phyloP scores from a whole-genome alignment of 106 monocot species.

The Dendrobium officinale region DNA sequence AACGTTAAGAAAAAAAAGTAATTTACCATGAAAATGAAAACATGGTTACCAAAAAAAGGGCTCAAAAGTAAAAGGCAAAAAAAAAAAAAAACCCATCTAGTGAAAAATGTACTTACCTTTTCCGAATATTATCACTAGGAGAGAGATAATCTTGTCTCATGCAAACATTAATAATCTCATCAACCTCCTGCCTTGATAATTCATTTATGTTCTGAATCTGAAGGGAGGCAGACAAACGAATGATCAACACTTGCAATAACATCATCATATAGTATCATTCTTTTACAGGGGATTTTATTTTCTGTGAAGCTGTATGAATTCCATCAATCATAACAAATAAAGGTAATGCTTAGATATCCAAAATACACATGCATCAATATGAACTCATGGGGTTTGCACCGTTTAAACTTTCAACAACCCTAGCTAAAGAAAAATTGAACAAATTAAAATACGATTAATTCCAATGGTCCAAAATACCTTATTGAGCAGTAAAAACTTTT shows the following conservation, averaged over 20 bases:
- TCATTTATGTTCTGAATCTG: slow-evolving; percentile 95
- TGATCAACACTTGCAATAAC: not conserved
- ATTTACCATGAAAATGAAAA: not conserved
- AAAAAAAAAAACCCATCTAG: not conserved
- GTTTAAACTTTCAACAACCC: not conserved
- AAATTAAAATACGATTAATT: not conserved
- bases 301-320: not conserved
- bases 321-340: not conserved
- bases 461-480: slow-evolving; percentile 41
- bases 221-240: not conserved
- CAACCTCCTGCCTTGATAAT: slow-evolving; percentile 93
- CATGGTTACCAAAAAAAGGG: not conserved
- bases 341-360: not conserved
- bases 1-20: not conserved
- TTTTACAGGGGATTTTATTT: not conserved
- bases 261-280: not conserved
- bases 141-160: slow-evolving; percentile 50
- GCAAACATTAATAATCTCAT: slow-evolving; percentile 77
- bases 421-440: not conserved
- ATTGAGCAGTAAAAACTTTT: slow-evolving; percentile 66
- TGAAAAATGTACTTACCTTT: slow-evolving; percentile 34
- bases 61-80: not conserved
- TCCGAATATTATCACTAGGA: slow-evolving; percentile 61
- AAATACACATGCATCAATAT: not conserved
- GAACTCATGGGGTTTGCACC: not conserved